A percentile compares a stretch with the other conserved stretches of the same genome.
Conservation (phyloP, 2,329 filamentous ascomycete genomes). For the Stachybotrys echinatus region DNA sequence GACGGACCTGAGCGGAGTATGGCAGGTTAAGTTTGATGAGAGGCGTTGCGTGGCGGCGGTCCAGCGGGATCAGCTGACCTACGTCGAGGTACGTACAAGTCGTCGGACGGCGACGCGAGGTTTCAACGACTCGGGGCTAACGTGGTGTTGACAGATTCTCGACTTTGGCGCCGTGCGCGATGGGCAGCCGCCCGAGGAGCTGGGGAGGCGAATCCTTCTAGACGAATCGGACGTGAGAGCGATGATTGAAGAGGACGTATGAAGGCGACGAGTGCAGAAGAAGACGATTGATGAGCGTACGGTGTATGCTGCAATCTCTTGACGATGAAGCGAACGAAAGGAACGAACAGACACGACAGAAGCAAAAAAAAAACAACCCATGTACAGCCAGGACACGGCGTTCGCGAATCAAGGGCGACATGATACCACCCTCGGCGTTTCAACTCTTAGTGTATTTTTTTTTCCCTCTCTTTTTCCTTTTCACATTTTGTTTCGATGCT, state of each 20-base stretch:
- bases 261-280: constrained; percentile 1
- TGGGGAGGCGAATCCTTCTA: constrained; percentile 72
- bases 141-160: constrained; percentile 61
- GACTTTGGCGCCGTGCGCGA: constrained; percentile 95
- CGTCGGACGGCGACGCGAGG: too few species aligned
- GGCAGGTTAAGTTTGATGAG: constrained; percentile 98
- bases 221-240: constrained; percentile 50
- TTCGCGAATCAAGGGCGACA: not conserved
- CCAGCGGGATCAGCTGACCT: constrained; percentile 86
- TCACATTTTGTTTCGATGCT: not conserved
- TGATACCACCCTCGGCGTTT: not conserved
- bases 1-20: constrained; percentile 92
- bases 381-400: not conserved
- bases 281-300: not conserved
- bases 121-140: constrained; percentile 20
- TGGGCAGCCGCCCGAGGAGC: constrained; percentile 69
- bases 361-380: not conserved
- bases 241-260: constrained; percentile 40
- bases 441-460: not conserved
- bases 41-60: constrained; percentile 93
- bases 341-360: not conserved
- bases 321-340: not conserved
- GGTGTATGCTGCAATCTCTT: not conserved
- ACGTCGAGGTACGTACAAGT: constrained; percentile 83
- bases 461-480: not conserved